A percentile compares a stretch with the other conserved stretches of the same genome.
phyloP scores from a whole-genome alignment of 768 basidiomycete genomes.

The Clavulina sp. region DNA sequence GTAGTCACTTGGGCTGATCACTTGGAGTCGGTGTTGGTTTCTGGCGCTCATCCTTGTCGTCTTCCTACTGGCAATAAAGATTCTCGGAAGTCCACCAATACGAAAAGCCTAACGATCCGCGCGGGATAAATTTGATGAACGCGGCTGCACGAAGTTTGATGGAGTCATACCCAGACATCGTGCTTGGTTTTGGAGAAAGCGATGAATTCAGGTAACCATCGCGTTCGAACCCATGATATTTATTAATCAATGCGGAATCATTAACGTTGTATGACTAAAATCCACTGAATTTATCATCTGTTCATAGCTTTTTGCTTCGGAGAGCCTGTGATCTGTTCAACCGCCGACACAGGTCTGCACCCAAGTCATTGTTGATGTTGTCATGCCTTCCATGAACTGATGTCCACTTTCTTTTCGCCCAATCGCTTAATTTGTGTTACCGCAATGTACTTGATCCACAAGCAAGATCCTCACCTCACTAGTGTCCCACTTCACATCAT shows the following conservation, averaged over 20 bases:
- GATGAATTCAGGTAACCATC: slow-evolving; percentile 77
- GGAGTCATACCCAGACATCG: slow-evolving; percentile 65
- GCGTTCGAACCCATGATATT: too few relatives aligned
- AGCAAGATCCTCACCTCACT: slow-evolving; percentile 76
- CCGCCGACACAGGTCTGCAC: slow-evolving; percentile 37
- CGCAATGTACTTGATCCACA: slow-evolving; percentile 10
- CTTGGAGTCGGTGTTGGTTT: too few relatives aligned
- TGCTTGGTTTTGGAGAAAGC: slow-evolving; percentile 86
- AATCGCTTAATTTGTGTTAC: not conserved
- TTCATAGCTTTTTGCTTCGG: slow-evolving; percentile 64
- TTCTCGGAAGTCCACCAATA: slow-evolving; percentile 76
- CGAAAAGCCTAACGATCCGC: slow-evolving; percentile 77
- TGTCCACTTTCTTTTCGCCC: not conserved
- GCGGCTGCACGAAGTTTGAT: slow-evolving; percentile 67
- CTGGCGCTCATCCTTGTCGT: too few relatives aligned
- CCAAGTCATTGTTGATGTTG: not conserved
- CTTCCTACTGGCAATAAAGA: too few relatives aligned
- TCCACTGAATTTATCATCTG: not conserved
- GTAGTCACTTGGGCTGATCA: too few relatives aligned
- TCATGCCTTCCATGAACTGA: too few relatives aligned
- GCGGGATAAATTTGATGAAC: slow-evolving; percentile 84
- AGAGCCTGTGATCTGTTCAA: slow-evolving; percentile 64
- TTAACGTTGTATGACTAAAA: not conserved
- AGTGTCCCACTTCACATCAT: slow-evolving; percentile 78
- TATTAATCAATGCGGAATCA: too few relatives aligned